Conservation (phyloP, 2,329 filamentous ascomycete species). For the Trichoderma citrinoviride region DNA sequence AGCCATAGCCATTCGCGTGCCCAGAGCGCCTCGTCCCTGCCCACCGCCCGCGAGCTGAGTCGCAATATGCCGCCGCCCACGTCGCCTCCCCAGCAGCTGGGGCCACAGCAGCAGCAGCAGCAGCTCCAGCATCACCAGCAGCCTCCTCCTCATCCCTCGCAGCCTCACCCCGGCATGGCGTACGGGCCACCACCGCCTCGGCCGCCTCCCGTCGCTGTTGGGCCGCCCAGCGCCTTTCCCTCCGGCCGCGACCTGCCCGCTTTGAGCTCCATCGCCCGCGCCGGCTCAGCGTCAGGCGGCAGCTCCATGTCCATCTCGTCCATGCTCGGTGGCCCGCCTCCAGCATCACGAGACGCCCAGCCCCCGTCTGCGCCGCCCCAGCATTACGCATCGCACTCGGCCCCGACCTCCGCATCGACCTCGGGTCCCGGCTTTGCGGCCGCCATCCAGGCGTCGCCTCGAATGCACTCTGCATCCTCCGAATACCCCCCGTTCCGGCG, state of each 20-base stretch:
- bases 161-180: slow-evolving; percentile 32
- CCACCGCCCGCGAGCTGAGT: slow-evolving; percentile 37
- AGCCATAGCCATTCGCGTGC: slow-evolving; percentile 44
- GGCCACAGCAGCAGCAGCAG: slow-evolving; percentile 34
- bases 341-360: slow-evolving; percentile 43
- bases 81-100: slow-evolving; percentile 41
- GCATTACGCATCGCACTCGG: slow-evolving; percentile 45
- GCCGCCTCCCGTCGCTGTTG: slow-evolving; percentile 43
- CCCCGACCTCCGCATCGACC: slow-evolving; percentile 38
- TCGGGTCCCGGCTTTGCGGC: slow-evolving; percentile 47
- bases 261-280: slow-evolving; percentile 48
- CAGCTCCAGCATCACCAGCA: slow-evolving; percentile 32
- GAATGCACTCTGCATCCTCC: slow-evolving; percentile 52
- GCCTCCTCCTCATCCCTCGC: slow-evolving; percentile 31
- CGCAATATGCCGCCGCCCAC: slow-evolving; percentile 46
- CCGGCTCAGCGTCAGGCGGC: slow-evolving; percentile 39
- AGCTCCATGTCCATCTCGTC: slow-evolving; percentile 62
- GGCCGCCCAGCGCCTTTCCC: slow-evolving; percentile 45
- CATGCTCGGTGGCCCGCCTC: slow-evolving; percentile 54
- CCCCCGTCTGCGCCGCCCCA: slow-evolving; percentile 30
- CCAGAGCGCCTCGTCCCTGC: slow-evolving; percentile 44
- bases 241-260: slow-evolving; percentile 54
- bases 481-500: slow-evolving; percentile 64
- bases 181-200: slow-evolving; percentile 49
- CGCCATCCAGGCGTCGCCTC: slow-evolving; percentile 54